These are phyloP conservation scores for Paraphoma chrysanthemicola DNA, from an alignment of 2,329 filamentous ascomycete genomes.

Conservation along the genomic window DNA sequence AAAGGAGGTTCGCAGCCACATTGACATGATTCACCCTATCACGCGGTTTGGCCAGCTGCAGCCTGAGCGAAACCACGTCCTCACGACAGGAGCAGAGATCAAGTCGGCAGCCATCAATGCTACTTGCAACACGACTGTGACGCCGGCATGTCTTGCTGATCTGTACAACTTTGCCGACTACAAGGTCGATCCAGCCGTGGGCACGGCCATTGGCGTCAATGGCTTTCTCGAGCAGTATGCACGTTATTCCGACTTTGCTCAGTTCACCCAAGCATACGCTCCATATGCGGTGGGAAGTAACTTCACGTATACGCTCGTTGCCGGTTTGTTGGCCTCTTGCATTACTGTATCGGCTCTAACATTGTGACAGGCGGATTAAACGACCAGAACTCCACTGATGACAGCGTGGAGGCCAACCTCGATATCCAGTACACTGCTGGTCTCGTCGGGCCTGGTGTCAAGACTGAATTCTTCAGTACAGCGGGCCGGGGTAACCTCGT, in stretches of 20 bases:
- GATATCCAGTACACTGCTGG: constrained; percentile 59
- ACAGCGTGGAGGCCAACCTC: constrained; percentile 58
- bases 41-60: constrained; percentile 65
- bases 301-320: constrained; percentile 53
- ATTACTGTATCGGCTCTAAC: constrained; percentile 1
- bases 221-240: constrained; percentile 59
- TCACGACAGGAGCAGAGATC: constrained; percentile 34
- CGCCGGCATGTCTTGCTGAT: constrained; percentile 55
- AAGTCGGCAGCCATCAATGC: constrained; percentile 36
- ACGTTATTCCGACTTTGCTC: constrained; percentile 53
- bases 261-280: constrained; percentile 50
- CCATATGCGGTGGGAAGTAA: constrained; percentile 51
- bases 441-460: constrained; percentile 50
- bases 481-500: constrained; percentile 55
- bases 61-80: constrained; percentile 49
- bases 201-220: constrained; percentile 52
- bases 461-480: constrained; percentile 57
- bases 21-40: constrained; percentile 71
- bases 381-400: constrained; percentile 43
- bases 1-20: constrained; percentile 58
- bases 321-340: constrained; percentile 44
- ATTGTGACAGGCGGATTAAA: constrained; percentile 32
- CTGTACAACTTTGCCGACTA: constrained; percentile 55
- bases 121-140: constrained; percentile 54
- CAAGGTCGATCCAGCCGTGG: constrained; percentile 45